These are phyloP conservation scores for Westerdykella sp. DNA, from an alignment of 2,329 filamentous ascomycete genomes.

Conservation along the genomic window DNA sequence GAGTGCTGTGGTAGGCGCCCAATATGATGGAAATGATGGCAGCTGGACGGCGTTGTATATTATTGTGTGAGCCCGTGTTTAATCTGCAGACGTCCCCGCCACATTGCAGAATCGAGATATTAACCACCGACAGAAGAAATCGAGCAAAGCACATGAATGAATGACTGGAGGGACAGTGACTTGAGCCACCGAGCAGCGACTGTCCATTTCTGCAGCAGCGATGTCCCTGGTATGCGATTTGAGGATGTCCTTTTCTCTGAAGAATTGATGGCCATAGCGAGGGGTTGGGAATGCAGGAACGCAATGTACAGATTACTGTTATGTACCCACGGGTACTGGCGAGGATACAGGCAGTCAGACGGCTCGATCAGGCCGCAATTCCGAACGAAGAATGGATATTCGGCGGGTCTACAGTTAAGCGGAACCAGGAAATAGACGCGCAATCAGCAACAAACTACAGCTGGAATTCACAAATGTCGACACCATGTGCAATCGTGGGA, in stretches of 20 bases:
- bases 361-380: constrained; percentile 15
- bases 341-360: constrained; percentile 16
- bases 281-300: constrained; percentile 2
- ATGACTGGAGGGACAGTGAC: too few species aligned
- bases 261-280: not conserved
- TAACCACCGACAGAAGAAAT: not conserved
- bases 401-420: constrained; percentile 8
- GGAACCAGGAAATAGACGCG: constrained; percentile 9
- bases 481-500: not conserved
- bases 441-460: constrained; percentile 10
- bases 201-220: too few species aligned
- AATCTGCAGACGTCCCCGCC: constrained; percentile 15
- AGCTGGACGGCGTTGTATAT: constrained; percentile 9
- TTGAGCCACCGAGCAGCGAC: too few species aligned
- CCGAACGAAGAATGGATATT: constrained; percentile 9
- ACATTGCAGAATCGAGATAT: constrained; percentile 6
- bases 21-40: constrained; percentile 8
- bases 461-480: not conserved
- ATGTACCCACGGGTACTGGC: constrained; percentile 3
- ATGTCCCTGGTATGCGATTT: too few species aligned
- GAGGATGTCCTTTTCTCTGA: too few species aligned
- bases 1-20: constrained; percentile 2
- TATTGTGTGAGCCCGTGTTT: constrained; percentile 9
- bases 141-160: not conserved
- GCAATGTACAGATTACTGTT: constrained; percentile 2